Evolutionary conservation across 129 eudicot genomes (phyloP).

Genomic region (Erigeron canadensis): DNA sequence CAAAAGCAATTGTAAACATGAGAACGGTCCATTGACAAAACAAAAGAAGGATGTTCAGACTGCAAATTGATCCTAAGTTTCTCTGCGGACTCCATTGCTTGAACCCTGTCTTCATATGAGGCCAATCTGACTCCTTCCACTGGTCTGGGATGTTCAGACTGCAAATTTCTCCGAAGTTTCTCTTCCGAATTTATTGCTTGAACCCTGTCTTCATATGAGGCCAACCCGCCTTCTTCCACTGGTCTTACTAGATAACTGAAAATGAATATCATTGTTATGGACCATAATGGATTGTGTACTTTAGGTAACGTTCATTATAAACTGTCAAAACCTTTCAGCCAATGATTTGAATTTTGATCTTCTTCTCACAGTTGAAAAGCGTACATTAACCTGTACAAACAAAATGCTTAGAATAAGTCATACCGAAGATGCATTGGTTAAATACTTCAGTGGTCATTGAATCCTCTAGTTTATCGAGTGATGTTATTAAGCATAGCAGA

Average conservation of each 20-base stretch:
- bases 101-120: constrained; percentile 47
- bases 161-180: constrained; percentile 61
- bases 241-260: constrained; percentile 72
- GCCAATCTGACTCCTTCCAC: constrained; percentile 64
- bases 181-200: constrained; percentile 53
- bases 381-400: constrained; percentile 52
- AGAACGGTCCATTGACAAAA: constrained; percentile 83
- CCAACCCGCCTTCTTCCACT: constrained; percentile 58
- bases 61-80: constrained; percentile 61
- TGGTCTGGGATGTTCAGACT: too few species aligned
- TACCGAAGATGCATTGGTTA: too few species aligned
- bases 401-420: neutral
- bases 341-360: constrained; percentile 48
- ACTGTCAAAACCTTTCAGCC: constrained; percentile 54
- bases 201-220: constrained; percentile 52
- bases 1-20: constrained; percentile 94
- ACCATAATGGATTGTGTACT: neutral
- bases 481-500: neutral
- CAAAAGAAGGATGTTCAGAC: constrained; percentile 60
- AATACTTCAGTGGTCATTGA: too few species aligned
- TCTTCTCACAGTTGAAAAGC: constrained; percentile 50
- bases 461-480: neutral
- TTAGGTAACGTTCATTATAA: neutral
- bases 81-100: constrained; percentile 55
- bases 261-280: constrained; percentile 13